Base-by-base conservation (phyloP, 2,329 filamentous ascomycete genomes). In the Talaromyces sp. region DNA sequence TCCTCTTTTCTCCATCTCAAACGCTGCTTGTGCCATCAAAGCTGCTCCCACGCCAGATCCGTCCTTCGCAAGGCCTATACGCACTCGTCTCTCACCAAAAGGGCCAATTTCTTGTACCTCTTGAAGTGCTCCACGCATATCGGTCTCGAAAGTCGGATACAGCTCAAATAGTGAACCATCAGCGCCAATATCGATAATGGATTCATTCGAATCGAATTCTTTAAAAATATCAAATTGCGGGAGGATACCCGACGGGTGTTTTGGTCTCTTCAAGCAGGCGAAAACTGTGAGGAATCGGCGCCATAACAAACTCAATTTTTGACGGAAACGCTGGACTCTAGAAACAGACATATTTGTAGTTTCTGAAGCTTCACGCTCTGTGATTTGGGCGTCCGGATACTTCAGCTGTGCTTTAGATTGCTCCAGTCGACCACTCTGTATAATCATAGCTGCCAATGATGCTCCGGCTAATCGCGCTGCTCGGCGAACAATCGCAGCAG, bases 11-110 rank as follows among this genome's bases (percentile, higher is more conserved):
- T 59, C 61, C 35, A 46, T 60, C 37, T 63, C 25, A 31, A 52
- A 33, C 18, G 65, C 66, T 21, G 64, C 64, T 28, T 67, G 65
- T 9, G 67, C 67, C 60, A 68, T 69, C 44, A 69, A n/a, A 33
- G 68, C 68, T 16, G 68, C 67, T 9, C 68, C 68, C 16, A 69
- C 64, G 16, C 67, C 64, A 31, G 67, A 69, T 12, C 68, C 68
- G 66, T 69, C 68, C 37, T 69, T 69, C 5, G 67, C 63, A 35
- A 69, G 59, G 12, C 62, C 62, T 40, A 69, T 69, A 12, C 66
- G 61, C 8, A 69, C 59, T 62, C 59, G 62, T 48, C 35, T 52
- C 46, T 69, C 68, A n/a, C 67, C 61, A 44, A 14, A 33, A 14
- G 8, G 23, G 16, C 62, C 62, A 28, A 63, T 60, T 14, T 60